Evolutionary conservation across 768 basidiomycete genomes (phyloP).

Genomic region (Calocera viscosa): DNA sequence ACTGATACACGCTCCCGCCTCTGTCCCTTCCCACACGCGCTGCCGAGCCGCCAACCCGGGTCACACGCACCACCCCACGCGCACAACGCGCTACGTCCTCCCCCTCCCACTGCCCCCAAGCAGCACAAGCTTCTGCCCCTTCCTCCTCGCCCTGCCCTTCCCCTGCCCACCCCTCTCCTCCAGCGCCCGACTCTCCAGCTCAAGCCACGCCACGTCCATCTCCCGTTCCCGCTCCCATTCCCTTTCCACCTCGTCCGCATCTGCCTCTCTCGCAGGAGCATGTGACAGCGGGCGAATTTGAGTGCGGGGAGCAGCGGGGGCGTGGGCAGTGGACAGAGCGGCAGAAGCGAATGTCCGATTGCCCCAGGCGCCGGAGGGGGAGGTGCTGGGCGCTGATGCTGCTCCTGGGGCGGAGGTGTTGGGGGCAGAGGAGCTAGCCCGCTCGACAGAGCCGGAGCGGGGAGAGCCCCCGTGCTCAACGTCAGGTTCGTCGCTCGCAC

Average conservation of each 20-base stretch:
- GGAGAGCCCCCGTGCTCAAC: slow-evolving; percentile 10
- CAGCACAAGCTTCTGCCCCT: neutral
- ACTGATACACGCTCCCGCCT: neutral
- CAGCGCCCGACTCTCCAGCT: slow-evolving; percentile 39
- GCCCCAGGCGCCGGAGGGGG: slow-evolving; percentile 54
- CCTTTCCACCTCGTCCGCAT: slow-evolving; percentile 31
- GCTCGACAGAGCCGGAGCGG: neutral
- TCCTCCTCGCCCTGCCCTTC: neutral
- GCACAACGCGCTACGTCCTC: neutral
- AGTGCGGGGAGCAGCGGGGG: slow-evolving; percentile 20
- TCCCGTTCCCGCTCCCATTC: slow-evolving; percentile 80
- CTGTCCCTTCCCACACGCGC: neutral
- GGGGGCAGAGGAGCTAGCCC: slow-evolving; percentile 15
- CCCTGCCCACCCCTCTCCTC: neutral
- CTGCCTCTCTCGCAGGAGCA: neutral
- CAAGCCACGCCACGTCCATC: slow-evolving; percentile 67
- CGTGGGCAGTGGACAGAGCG: slow-evolving; percentile 35
- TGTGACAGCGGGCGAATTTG: neutral
- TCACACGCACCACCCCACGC: neutral
- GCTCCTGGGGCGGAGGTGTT: neutral
- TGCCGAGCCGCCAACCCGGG: no score
- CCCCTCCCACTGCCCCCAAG: neutral
- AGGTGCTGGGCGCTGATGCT: neutral
- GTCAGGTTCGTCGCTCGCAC: neutral
- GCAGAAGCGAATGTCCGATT: slow-evolving; percentile 71